Conservation (phyloP, 257 asterid genomes). For the Salvia miltiorrhiza region DNA sequence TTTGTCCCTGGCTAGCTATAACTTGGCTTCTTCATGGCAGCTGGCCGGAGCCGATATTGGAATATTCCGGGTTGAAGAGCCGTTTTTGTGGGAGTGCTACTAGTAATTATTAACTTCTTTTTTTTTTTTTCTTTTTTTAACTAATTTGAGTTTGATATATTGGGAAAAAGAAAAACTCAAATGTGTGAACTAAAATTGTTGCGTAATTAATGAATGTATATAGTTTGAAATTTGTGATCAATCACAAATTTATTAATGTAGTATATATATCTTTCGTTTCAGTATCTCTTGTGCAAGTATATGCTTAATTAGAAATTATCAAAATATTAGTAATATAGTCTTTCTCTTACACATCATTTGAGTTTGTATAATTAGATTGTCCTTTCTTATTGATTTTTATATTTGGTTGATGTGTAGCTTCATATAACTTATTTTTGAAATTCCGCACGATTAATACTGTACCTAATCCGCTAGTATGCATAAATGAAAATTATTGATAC, state of each 20-base stretch:
- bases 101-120: not conserved
- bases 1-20: conserved; percentile 28
- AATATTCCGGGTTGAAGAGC: conserved; percentile 41
- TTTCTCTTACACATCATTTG: not conserved
- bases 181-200: not conserved
- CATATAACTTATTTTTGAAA: not conserved
- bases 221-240: not conserved
- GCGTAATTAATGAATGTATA: not conserved
- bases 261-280: not conserved
- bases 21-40: conserved; percentile 35
- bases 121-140: not conserved
- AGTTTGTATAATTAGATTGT: not conserved
- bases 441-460: not conserved
- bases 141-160: not conserved
- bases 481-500: not conserved
- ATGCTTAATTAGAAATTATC: not conserved
- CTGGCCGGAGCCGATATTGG: conserved; percentile 43
- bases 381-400: not conserved
- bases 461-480: not conserved
- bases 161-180: not conserved
- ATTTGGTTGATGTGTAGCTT: not conserved
- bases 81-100: conserved; percentile 37
- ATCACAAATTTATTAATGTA: not conserved
- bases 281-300: not conserved
- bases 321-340: not conserved